phyloP scores from a whole-genome alignment of 2,329 filamentous ascomycete genomes.

The Alternaria longipes region DNA sequence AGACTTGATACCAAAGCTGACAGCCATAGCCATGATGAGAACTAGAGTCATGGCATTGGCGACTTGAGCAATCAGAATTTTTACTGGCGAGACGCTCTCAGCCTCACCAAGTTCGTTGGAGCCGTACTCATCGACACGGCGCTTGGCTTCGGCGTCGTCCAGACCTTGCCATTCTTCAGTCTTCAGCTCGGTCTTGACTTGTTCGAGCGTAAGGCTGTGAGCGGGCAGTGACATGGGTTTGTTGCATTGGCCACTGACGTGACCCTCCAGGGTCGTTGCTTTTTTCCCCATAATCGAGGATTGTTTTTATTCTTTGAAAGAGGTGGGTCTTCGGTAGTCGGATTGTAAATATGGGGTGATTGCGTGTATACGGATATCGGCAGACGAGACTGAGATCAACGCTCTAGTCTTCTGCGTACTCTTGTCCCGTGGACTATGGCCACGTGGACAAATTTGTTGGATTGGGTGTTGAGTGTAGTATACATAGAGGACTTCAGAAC shows the following conservation, averaged over 20 bases:
- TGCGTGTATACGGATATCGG: neutral
- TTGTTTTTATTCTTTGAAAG: neutral
- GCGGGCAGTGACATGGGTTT: conserved; percentile 68
- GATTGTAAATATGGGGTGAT: neutral
- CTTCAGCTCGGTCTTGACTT: conserved; percentile 64
- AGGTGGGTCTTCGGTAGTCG: neutral
- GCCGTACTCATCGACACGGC: conserved; percentile 68
- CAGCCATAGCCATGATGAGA: conserved; percentile 59
- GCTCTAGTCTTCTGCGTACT: conserved; percentile 27
- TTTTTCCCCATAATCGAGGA: conserved; percentile 32
- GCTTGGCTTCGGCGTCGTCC: conserved; percentile 65
- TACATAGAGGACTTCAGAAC: conserved; percentile 42
- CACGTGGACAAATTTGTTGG: conserved; percentile 34
- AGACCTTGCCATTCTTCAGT: conserved; percentile 74
- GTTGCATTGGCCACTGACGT: conserved; percentile 55
- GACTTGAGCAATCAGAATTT: conserved; percentile 76
- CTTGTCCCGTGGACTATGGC: conserved; percentile 27
- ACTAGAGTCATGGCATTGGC: conserved; percentile 82
- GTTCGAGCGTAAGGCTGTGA: conserved; percentile 65
- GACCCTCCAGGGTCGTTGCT: conserved; percentile 31
- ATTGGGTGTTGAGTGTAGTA: conserved; percentile 25
- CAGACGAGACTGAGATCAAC: conserved; percentile 11
- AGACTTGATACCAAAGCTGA: conserved; percentile 58
- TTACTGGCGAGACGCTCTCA: conserved; percentile 73
- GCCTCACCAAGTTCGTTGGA: conserved; percentile 76